phyloP scores from a whole-genome alignment of 2,329 filamentous ascomycete species.

The Sporothrix mexicana region DNA sequence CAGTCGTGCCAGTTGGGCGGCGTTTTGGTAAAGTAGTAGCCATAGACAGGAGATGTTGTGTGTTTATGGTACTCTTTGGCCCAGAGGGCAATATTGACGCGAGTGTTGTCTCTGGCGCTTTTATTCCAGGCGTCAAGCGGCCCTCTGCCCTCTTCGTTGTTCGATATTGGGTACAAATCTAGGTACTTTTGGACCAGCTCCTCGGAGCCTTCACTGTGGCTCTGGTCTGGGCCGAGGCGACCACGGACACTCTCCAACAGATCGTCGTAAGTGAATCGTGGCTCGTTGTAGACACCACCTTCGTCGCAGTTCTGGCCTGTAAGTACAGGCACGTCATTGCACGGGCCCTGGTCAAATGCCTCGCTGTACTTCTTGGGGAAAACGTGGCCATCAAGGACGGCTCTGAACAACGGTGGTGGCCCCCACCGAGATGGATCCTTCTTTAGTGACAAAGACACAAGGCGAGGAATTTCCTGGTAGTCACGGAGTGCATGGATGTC shows the following conservation, averaged over 20 bases:
- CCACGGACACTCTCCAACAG: background rate
- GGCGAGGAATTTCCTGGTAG: background rate
- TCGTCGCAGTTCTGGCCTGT: conserved; percentile 1
- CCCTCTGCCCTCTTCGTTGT: background rate
- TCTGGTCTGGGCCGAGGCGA: background rate
- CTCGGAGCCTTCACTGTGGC: background rate
- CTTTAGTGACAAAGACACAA: background rate
- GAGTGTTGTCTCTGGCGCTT: background rate
- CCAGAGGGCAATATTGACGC: background rate
- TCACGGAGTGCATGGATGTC: background rate
- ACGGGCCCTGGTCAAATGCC: too few species aligned
- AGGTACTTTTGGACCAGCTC: background rate
- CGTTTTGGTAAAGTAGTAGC: background rate
- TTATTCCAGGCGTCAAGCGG: background rate
- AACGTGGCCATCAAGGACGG: background rate
- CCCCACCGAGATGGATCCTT: background rate
- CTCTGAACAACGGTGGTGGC: background rate
- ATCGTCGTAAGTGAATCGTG: background rate
- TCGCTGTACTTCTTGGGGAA: background rate
- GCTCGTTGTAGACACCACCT: background rate
- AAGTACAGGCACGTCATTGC: background rate
- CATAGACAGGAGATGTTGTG: background rate
- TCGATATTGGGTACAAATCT: background rate
- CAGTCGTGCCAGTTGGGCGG: background rate
- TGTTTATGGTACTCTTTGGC: background rate